These are phyloP conservation scores for Cutaneotrichosporon cutaneum DNA, from an alignment of 1,284 basidiomycete genomes.

Conservation along the genomic window DNA sequence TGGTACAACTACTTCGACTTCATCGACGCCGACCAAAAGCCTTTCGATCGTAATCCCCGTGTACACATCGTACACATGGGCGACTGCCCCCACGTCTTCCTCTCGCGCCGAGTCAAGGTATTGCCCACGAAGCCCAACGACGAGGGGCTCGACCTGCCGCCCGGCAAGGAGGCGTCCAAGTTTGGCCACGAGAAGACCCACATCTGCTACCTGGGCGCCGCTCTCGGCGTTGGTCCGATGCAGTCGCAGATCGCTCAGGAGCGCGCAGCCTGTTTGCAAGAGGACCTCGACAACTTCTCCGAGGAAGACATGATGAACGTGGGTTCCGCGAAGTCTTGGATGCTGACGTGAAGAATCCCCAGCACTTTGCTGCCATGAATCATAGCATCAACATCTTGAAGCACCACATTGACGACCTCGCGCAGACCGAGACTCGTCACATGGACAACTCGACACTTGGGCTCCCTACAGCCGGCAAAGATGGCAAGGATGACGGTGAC, in stretches of 20 bases:
- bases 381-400: constrained; percentile 34
- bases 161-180: constrained; percentile 61
- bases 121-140: constrained; percentile 39
- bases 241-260: constrained; percentile 65
- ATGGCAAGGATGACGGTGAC: constrained; percentile 4
- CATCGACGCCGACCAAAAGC: constrained; percentile 71
- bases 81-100: constrained; percentile 78
- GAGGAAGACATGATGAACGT: background rate
- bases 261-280: constrained; percentile 53
- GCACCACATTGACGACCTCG: constrained; percentile 34
- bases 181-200: constrained; percentile 88
- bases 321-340: background rate
- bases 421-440: constrained; percentile 31
- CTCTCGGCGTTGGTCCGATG: constrained; percentile 64
- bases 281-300: constrained; percentile 10
- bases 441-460: constrained; percentile 39
- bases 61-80: constrained; percentile 71
- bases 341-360: background rate
- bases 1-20: constrained; percentile 87
- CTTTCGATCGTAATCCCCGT: constrained; percentile 59
- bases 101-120: constrained; percentile 63
- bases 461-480: background rate
- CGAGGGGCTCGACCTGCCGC: constrained; percentile 11
- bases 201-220: constrained; percentile 72
- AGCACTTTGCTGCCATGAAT: background rate